Evolutionary conservation across 129 eudicot species (phyloP), one percentile per base, ranked within the genome.

Genomic region (Lactuca saligna): DNA sequence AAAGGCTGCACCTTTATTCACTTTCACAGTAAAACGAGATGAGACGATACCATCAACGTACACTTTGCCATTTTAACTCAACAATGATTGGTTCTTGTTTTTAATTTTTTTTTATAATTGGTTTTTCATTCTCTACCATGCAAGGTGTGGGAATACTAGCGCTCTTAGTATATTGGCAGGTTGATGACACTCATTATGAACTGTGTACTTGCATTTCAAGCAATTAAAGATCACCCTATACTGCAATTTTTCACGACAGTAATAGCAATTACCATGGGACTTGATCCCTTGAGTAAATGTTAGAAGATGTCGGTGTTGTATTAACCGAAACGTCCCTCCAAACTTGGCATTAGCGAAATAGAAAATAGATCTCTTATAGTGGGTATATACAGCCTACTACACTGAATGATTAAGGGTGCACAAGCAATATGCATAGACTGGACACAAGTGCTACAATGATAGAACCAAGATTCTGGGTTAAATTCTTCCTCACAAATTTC

Each of bases 401-500:
- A 8, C 17, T 54, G 53, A 16, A 54, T 37, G n/a, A 68, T 68
- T 38, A 68, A 13, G 9, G 61, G 70, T 3, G 14, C 70, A 39
- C 78, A 73, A 17, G 20, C 54, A 46, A 55, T 2, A 31, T 73
- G 78, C 35, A 54, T 63, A 4, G 78, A 73, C 8, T 63, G 44
- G 32, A 1, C 65, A 7, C 78, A 73, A 7, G 10, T 8, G 25
- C 11, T 32, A 61, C 78, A 73, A 41, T 73, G 78, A 73, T 63
- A 73, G 54, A 63, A 73, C 71, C 71, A 73, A 10, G 7, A 2
- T 33, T 42, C 7, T 0, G 56, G 65, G 42, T 6, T 8, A 38
- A 73, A 38, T 54, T 54, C 35, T 1, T 54, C 35, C 64, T 73
- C 71, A 14, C 78, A 73, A 15, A 73, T 63, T 5, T 73, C 78